Conservation (phyloP, 1,139 yeast genomes). For the Geotrichum siamense region DNA sequence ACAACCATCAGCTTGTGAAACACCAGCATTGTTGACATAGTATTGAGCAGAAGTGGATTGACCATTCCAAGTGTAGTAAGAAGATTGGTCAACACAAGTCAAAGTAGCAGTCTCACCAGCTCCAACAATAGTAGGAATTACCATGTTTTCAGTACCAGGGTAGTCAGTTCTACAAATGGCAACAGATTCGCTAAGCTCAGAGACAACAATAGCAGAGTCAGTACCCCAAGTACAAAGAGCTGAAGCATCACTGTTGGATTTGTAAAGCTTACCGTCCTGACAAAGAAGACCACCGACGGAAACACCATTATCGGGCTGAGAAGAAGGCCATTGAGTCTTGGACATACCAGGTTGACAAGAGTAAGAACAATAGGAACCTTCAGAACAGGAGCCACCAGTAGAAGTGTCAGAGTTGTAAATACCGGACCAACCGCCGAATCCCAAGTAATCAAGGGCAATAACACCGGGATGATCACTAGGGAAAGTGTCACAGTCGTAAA, state of each 20-base stretch:
- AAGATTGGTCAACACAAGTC: constrained; percentile 68
- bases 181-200: constrained; percentile 55
- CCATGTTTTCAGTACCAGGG: constrained; percentile 99
- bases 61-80: constrained; percentile 78
- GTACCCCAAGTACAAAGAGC: constrained; percentile 82
- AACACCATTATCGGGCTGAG: constrained; percentile 78
- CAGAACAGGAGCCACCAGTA: constrained; percentile 61
- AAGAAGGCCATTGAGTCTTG: constrained; percentile 91
- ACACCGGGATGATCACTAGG: constrained; percentile 86
- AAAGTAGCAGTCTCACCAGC: constrained; percentile 61
- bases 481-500: constrained; percentile 63
- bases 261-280: constrained; percentile 69
- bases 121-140: constrained; percentile 72
- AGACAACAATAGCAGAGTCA: constrained; percentile 58
- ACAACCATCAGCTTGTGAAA: constrained; percentile 82
- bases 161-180: constrained; percentile 96
- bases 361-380: constrained; percentile 91
- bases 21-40: constrained; percentile 96
- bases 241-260: constrained; percentile 54
- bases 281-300: constrained; percentile 87
- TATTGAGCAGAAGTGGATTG: constrained; percentile 85
- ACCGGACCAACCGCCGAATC: constrained; percentile 89
- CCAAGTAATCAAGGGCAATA: constrained; percentile 69
- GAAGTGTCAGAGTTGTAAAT: constrained; percentile 53
- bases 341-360: constrained; percentile 96